Evolutionary conservation across 768 basidiomycete species (phyloP).

Genomic region (Serendipita indica): DNA sequence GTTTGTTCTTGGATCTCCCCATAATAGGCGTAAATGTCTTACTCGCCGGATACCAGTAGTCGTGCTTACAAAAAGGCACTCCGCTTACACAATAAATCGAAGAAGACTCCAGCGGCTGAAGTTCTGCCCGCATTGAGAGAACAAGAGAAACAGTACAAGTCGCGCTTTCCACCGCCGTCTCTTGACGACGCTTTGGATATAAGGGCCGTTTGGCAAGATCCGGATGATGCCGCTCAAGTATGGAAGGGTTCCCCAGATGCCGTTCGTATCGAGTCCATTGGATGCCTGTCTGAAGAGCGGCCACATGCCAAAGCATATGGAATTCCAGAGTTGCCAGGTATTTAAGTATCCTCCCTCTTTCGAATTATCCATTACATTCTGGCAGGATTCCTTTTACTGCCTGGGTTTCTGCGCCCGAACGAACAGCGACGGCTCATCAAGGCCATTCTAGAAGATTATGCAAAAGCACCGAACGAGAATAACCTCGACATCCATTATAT

Average conservation of each 20-base stretch:
- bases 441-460: constrained; percentile 65
- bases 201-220: constrained; percentile 28
- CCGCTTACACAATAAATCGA: constrained; percentile 28
- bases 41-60: constrained; percentile 27
- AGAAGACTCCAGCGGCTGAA: constrained; percentile 9
- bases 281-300: constrained; percentile 16
- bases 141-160: constrained; percentile 69
- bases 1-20: neutral
- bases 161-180: constrained; percentile 63
- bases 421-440: constrained; percentile 54
- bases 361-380: constrained; percentile 2
- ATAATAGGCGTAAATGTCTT: too few relatives aligned
- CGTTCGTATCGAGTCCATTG: constrained; percentile 24
- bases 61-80: constrained; percentile 45
- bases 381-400: constrained; percentile 73
- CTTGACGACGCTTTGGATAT: constrained; percentile 56
- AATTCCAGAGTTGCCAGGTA: constrained; percentile 45
- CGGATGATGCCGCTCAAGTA: constrained; percentile 27
- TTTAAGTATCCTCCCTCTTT: constrained; percentile 14
- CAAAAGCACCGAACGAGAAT: constrained; percentile 67
- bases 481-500: constrained; percentile 80
- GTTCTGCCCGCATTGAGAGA: constrained; percentile 54
- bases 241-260: constrained; percentile 35
- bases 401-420: constrained; percentile 45
- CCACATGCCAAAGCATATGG: constrained; percentile 30